Evolutionary conservation across 179 eudicot genomes (phyloP), one percentile per base, ranked within the genome.

Genomic region (Pouteria campechiana): DNA sequence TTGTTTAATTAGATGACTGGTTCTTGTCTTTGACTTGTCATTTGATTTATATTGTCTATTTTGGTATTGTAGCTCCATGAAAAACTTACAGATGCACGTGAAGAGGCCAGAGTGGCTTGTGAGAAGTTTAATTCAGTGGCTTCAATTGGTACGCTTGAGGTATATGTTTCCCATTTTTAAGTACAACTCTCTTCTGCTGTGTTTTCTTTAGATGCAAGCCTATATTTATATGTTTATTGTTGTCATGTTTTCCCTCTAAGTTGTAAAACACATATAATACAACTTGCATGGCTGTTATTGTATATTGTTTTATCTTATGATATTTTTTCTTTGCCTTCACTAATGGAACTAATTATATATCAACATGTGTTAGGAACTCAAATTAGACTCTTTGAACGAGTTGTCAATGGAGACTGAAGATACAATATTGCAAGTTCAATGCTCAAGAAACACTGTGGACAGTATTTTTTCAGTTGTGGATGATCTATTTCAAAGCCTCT

Each of bases 101-200:
- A 75, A 55, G 93, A 81, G 46, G 88, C 78, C 24, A 73, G 57
- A 48, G 37, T 64, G 33, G 88, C 83, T 52, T 51, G 46, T 37
- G 66, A 63, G 37, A 63, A 66, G 54, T 65, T 73, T 22, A 37
- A 50, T 48, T 65, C 65, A 3, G 16, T 44, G 49, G 69, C 60
- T 51, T 58, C 21, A 24, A 22, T 54, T 39, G 41, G 38, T 35
- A 55, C 49, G 54, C 18, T 37, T 52, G 59, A 67, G 63, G 73
- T 67, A 69, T 44, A 47, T 14, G 17, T 33, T 43, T 44, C 50
- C 7, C 3, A 7, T 22, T 37, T 34, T 40, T 32, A 12, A 10
- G 29, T 22, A 3, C 12, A n/a, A n/a, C n/a, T n/a, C n/a, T n/a
- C n/a, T n/a, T n/a, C n/a, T n/a, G n/a, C n/a, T n/a, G n/a, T n/a